Evolutionary conservation across 495 filamentous ascomycete genomes (phyloP).

Genomic region (Penicillium turbatum): DNA sequence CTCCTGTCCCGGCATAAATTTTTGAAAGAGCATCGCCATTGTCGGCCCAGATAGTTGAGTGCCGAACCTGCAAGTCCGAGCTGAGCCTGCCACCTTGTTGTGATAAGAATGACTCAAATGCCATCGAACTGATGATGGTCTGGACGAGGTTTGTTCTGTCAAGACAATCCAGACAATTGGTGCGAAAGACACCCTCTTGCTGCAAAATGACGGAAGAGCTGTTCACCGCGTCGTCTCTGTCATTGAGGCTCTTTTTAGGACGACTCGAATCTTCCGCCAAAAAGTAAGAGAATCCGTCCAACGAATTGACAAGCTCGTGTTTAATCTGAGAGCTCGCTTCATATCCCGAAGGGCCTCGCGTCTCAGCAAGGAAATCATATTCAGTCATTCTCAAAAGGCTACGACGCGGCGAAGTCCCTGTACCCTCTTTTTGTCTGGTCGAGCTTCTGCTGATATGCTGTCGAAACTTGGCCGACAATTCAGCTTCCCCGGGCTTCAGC

Average conservation of each 20-base stretch:
- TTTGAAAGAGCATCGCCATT: conserved; percentile 92
- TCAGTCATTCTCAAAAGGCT: conserved; percentile 73
- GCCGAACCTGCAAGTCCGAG: conserved; percentile 82
- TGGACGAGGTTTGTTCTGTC: conserved; percentile 96
- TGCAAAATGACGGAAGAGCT: conserved; percentile 70
- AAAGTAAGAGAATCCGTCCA: conserved; percentile 86
- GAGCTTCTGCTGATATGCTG: conserved; percentile 68
- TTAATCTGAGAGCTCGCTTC: conserved; percentile 79
- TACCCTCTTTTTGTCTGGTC: conserved; percentile 48
- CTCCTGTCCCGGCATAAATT: conserved; percentile 95
- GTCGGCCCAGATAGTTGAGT: conserved; percentile 95
- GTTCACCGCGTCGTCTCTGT: conserved; percentile 29
- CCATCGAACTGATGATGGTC: conserved; percentile 90
- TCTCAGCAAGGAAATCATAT: conserved; percentile 94
- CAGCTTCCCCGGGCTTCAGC: conserved; percentile 75
- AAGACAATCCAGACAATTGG: conserved; percentile 93
- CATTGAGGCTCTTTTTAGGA: conserved; percentile 9
- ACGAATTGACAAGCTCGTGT: conserved; percentile 65
- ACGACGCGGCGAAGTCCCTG: conserved; percentile 49
- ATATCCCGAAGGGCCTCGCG: conserved; percentile 80
- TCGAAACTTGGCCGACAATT: conserved; percentile 74
- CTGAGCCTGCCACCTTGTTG: conserved; percentile 61
- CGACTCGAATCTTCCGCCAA: conserved; percentile 61
- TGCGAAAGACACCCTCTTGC: conserved; percentile 91
- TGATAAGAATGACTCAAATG: conserved; percentile 70